These are phyloP conservation scores for Pichia rugopelliculosa DNA, from an alignment of 805 yeast genomes.

Conservation along the genomic window DNA sequence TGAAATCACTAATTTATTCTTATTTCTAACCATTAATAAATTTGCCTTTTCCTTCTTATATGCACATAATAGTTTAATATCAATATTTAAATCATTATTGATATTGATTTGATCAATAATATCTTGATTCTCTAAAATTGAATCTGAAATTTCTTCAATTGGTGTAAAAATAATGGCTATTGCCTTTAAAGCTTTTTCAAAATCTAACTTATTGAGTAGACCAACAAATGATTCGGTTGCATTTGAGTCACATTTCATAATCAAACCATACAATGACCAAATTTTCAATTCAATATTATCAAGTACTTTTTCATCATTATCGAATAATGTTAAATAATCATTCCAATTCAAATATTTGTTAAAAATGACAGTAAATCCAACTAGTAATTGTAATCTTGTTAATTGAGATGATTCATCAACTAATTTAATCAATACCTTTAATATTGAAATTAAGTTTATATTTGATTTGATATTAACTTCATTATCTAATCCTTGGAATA, in stretches of 20 bases:
- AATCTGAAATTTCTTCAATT: conserved; percentile 6
- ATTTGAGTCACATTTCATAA: conserved; percentile 9
- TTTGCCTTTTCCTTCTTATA: conserved; percentile 3
- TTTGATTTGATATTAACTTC: not conserved
- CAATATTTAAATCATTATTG: not conserved
- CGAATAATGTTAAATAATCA: not conserved
- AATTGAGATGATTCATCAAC: not conserved
- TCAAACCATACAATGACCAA: conserved; percentile 13
- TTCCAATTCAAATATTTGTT: conserved; percentile 11
- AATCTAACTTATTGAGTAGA: not conserved
- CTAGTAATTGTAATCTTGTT: conserved; percentile 4
- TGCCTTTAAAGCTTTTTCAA: conserved; percentile 1
- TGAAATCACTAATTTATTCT: conserved; percentile 26
- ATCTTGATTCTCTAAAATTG: not conserved
- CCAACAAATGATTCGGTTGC: conserved; percentile 7
- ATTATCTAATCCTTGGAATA: conserved; percentile 6
- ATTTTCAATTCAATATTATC: conserved; percentile 4
- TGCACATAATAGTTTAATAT: not conserved
- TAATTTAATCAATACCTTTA: not conserved
- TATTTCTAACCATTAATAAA: conserved; percentile 6
- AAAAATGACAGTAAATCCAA: conserved; percentile 7
- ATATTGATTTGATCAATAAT: not conserved
- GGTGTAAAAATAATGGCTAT: conserved; percentile 10
- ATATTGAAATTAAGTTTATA: not conserved
- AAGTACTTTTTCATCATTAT: not conserved